Base-by-base conservation (phyloP, 2,329 filamentous ascomycete genomes). In the Cladosporium velox region DNA sequence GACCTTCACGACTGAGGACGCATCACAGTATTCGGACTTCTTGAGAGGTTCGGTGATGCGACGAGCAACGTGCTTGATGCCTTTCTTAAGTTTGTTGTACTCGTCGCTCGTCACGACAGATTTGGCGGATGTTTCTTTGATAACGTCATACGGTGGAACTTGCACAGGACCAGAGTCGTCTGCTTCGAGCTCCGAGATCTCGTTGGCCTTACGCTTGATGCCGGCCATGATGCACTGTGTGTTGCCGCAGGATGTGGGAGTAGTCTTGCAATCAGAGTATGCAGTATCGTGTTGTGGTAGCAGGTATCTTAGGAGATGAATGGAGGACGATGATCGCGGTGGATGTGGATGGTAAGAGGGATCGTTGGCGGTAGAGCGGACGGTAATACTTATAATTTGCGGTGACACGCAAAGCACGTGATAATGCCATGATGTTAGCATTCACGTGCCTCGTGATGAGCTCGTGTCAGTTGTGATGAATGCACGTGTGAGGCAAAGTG, bases 1-100 rank as follows among this genome's bases (percentile, higher is more conserved):
- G 7, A 59, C 18, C 32, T 35, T 57, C 15, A 26, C 26, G 54
- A 57, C 54, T 30, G 54, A 35, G 18, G 54, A 32, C 2, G 54
- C 54, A 35, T 35, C 54, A 15, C 14, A 5, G 28, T 35, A 57
- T 30, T 57, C 54, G 3, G 54, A 44, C 12, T 60, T 60, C 58
- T 49, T 61, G 38, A 61, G 26, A 3, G 38, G 38, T 15, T 61
- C 28, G 18, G 59, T 61, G 14, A 61, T 28, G 24, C 41, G 41
- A 14, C 6, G 24, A 7, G n/a, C 15, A 14, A 49, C 18, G 11
- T 51, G 15, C 10, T 18, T 47, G 14, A 44, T 60, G 35, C 58
- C 41, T 21, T 60, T n/a, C 58, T 60, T 32, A 5, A 60, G 41
- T 7, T 28, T 30, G 35, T 44, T 30, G 35, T 49, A 60, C 24